These are phyloP conservation scores for Gossypium bickii DNA, from an alignment of 345 rosid species.

Conservation along the genomic window DNA sequence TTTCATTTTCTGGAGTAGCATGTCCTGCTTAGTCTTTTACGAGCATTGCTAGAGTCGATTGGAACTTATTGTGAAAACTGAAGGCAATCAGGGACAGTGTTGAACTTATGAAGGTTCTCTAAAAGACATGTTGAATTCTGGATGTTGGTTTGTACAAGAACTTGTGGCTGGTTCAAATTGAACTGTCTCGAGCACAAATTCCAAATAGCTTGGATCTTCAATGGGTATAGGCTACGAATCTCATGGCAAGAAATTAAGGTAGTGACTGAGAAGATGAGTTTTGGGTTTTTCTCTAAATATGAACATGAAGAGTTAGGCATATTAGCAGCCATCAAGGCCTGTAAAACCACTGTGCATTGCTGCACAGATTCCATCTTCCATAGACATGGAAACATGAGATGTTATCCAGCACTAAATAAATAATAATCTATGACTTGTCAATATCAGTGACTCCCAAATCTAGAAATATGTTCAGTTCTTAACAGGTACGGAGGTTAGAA, in stretches of 20 bases:
- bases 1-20: conserved; percentile 24
- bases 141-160: background rate
- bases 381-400: background rate
- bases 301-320: background rate
- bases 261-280: background rate
- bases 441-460: too few relatives aligned
- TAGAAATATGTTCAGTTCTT: too few relatives aligned
- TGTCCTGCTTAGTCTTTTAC: conserved; percentile 18
- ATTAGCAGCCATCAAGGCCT: background rate
- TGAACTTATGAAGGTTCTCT: background rate
- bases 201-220: background rate
- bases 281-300: background rate
- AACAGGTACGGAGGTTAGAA: too few relatives aligned
- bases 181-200: background rate
- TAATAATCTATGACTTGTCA: background rate
- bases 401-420: background rate
- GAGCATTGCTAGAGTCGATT: background rate
- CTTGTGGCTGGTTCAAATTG: conserved; percentile 6
- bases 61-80: background rate
- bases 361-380: background rate
- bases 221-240: background rate
- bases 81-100: background rate
- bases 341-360: background rate
- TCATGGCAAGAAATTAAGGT: background rate
- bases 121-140: background rate